These are phyloP conservation scores for Dictyostelium intermedium DNA, from an alignment of 78 protist species.

Conservation along the genomic window DNA sequence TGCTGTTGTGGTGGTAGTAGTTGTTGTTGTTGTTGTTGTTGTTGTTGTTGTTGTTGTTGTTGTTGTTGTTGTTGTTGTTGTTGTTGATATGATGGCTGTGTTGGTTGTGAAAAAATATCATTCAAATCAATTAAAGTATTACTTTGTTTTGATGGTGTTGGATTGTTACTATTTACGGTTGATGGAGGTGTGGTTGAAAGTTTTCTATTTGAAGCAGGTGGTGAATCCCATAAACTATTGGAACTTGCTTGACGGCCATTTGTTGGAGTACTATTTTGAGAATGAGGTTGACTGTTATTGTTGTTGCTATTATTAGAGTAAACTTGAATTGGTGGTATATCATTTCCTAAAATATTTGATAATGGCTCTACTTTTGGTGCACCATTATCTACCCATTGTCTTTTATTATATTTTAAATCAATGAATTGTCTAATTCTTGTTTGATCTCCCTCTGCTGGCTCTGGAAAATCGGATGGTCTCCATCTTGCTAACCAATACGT, in stretches of 20 bases:
- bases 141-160: background rate
- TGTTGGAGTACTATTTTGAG: slow-evolving; percentile 12
- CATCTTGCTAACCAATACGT: slow-evolving; percentile 74
- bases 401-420: slow-evolving; percentile 59
- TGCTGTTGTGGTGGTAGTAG: background rate
- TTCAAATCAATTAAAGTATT: slow-evolving; percentile 20
- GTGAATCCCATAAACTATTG: slow-evolving; percentile 16
- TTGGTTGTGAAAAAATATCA: slow-evolving; percentile 45
- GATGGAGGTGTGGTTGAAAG: background rate
- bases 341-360: slow-evolving; percentile 53
- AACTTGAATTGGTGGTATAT: slow-evolving; percentile 67
- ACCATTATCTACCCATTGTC: slow-evolving; percentile 60
- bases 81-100: background rate
- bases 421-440: slow-evolving; percentile 62
- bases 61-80: background rate
- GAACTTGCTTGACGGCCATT: background rate
- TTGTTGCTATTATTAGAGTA: background rate
- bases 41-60: background rate
- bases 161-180: background rate
- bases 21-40: background rate
- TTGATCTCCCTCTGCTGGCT: slow-evolving; percentile 66
- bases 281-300: background rate
- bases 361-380: slow-evolving; percentile 51
- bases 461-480: slow-evolving; percentile 79
- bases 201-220: slow-evolving; percentile 10